A percentile compares a stretch with the other conserved stretches of the same genome.
Evolutionary conservation across 768 basidiomycete genomes (phyloP).

Genomic region (Agaricus subrufescens): DNA sequence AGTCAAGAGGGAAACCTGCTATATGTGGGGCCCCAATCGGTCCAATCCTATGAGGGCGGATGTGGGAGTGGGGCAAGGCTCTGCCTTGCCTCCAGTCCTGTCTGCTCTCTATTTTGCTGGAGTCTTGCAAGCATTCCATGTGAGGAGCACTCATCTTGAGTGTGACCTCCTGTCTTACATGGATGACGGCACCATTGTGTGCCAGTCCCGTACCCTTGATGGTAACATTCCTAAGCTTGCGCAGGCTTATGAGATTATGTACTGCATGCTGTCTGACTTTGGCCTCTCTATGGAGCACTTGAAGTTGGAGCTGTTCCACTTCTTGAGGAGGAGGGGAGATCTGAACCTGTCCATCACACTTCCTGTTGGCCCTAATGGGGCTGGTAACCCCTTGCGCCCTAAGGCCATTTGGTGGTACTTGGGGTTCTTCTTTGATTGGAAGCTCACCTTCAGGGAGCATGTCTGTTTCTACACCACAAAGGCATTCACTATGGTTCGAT

Average conservation of each 20-base stretch:
- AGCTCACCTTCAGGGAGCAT: neutral
- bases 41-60: no score
- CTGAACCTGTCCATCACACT: neutral
- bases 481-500: neutral
- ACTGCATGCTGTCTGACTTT: neutral
- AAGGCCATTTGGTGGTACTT: constrained; percentile 5
- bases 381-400: neutral
- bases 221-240: neutral
- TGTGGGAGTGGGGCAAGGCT: no score
- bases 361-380: neutral
- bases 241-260: neutral
- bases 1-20: no score
- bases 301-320: neutral
- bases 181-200: neutral
- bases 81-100: no score
- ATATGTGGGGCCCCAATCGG: no score
- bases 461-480: neutral
- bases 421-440: neutral
- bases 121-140: no score
- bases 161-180: neutral
- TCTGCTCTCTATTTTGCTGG: no score
- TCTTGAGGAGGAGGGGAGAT: neutral
- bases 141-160: no score
- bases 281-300: neutral
- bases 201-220: no score